Percentiles rank a stretch among this genome's conserved stretches.
Conservation (phyloP, 163 green algal genomes). For the Chloromonas sp. region DNA sequence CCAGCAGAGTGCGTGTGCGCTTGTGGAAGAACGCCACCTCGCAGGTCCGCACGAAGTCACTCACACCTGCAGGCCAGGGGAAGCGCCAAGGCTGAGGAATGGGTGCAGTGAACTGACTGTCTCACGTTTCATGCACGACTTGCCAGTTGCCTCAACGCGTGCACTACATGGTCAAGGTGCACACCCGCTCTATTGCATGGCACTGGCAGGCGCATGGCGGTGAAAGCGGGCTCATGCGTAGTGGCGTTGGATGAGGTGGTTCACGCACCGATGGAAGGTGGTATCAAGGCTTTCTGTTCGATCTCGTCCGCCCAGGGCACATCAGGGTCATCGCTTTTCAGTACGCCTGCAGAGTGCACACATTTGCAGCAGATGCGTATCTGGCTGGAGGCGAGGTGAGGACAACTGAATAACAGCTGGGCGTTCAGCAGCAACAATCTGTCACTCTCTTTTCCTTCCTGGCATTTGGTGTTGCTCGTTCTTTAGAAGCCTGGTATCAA, state of each 20-base stretch:
- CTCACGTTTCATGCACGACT: too few relatives aligned
- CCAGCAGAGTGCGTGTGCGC: constrained; percentile 64
- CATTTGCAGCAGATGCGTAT: neutral
- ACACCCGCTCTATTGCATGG: too few relatives aligned
- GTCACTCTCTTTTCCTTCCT: too few relatives aligned
- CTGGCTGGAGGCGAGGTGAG: too few relatives aligned
- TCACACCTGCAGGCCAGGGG: constrained; percentile 26
- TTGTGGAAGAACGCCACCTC: constrained; percentile 93
- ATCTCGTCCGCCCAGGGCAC: constrained; percentile 86
- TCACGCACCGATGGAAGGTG: constrained; percentile 42
- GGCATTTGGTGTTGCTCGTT: too few relatives aligned
- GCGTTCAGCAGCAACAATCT: too few relatives aligned
- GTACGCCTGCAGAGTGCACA: constrained; percentile 14
- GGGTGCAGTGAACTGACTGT: too few relatives aligned
- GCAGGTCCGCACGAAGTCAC: constrained; percentile 42
- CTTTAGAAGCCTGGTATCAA: too few relatives aligned
- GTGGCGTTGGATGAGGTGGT: too few relatives aligned
- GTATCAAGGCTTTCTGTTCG: constrained; percentile 71
- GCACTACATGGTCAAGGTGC: neutral
- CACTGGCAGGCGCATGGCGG: neutral
- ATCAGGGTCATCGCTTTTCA: constrained; percentile 46
- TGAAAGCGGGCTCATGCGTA: neutral
- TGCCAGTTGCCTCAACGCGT: neutral
- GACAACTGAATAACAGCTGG: too few relatives aligned
- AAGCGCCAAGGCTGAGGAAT: neutral